phyloP scores from a whole-genome alignment of 73 alveolate species.

The Paramecium sexaurelia region DNA sequence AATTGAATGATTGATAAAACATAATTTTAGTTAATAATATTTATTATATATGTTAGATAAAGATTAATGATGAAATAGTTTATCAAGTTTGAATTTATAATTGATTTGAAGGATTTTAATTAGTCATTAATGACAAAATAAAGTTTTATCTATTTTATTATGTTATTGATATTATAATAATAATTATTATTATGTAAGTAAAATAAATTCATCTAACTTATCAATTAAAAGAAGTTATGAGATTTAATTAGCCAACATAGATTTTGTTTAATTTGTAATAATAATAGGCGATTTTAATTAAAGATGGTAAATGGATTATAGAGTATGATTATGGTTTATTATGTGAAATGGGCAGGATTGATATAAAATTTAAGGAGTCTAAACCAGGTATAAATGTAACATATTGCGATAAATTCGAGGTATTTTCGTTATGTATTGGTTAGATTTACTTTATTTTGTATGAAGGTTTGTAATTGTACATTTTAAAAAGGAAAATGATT shows the following conservation, averaged over 20 bases:
- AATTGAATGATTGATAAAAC: too few species aligned
- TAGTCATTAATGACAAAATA: too few species aligned
- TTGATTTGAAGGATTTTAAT: neutral
- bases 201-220: conserved; percentile 1
- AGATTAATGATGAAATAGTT: too few species aligned
- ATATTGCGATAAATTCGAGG: conserved; percentile 11
- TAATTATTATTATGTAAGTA: conserved; percentile 2
- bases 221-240: conserved; percentile 11
- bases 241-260: neutral
- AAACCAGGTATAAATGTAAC: conserved; percentile 9
- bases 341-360: neutral
- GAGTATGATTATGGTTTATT: conserved; percentile 37
- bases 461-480: conserved; percentile 11
- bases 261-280: neutral
- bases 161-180: neutral
- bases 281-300: neutral
- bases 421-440: neutral
- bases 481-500: neutral
- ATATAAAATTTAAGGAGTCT: neutral
- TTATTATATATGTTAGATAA: too few species aligned
- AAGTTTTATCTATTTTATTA: neutral
- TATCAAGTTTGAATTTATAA: too few species aligned
- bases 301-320: conserved; percentile 10
- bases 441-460: conserved; percentile 26
- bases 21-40: too few species aligned